Base-by-base conservation (phyloP, 352 stramenopile genomes). In the Pythium phragmitis region DNA sequence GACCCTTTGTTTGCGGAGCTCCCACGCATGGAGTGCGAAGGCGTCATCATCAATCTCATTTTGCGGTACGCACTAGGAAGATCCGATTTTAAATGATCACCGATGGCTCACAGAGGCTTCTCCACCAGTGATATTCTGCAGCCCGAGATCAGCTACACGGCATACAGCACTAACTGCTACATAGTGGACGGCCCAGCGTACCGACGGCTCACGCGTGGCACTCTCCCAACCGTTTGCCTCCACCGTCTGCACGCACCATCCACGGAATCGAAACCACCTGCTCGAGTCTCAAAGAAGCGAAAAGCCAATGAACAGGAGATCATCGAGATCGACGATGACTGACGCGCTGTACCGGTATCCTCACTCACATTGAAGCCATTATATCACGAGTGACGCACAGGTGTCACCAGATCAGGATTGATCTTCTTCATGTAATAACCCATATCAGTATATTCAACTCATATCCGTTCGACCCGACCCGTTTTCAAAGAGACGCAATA, bases 101-200 rank as follows among this genome's bases (percentile, higher is more conserved):
- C 26, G 23, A 23, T 23, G 7, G 54, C 47, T 41, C 17, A 54
- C 9, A 51, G 9, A 28, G 50, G 36, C 23, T 49, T 23, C 5
- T 14, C 39, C 42, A 3, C 6, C 28, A 65, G 37, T 13, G 63
- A 68, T n/a, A 57, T 88, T 19, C 45, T 91, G 30, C 75, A 88
- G 41, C 78, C 77, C 8, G 82, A 92, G 16, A 89, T 92, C 73
- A 86, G 78, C 57, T 90, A 89, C 61, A 90, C 82, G 2, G 75
- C 82, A 12, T 92, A 90, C 67, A 87, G 77, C 49, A 92, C 82
- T 19, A 89, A 85, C 33, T 88, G 80, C 57, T 92, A 91, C 60
- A 45, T 92, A 11, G 78, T 85, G 23, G 64, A 71, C 23, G 80
- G 80, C 7, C 57, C 75, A 4, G 69, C 65, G 43, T 73, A 78